Base-by-base conservation (phyloP, 108 stramenopile species). In the Skeletonema marinoi region DNA sequence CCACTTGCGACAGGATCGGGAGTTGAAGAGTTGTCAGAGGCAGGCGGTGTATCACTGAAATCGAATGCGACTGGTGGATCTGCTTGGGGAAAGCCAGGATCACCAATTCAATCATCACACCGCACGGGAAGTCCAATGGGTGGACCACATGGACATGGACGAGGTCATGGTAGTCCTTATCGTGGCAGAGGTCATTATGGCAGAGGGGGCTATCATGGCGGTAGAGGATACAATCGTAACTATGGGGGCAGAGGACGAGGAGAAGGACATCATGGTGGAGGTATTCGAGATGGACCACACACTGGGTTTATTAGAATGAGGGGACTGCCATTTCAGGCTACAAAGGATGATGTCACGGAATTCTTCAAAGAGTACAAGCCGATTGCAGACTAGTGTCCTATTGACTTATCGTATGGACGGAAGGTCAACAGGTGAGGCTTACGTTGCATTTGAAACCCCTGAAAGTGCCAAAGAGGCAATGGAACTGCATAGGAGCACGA, bases 381-480 rank as follows among this genome's bases (percentile, higher is more conserved):
- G 8, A 70, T 93, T 32, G 86, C 86, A 62, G 94, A 97, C 32
- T n/a, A 92, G 90, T 51, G 83, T 97, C 77, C 77, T 95, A 14
- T 75, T 97, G 63, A 95, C 95, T 12, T 94, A 92, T 70, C 90
- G 97, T 66, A 90, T 91, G 54, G 97, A 98, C 66, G 97, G 97
- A 35, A 87, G 96, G 21, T 88, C 96, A 17, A 98, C 97, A 70
- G 97, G 97, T 38, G 97, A 98, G 68, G 96, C 92, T 30, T 98
- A 96, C 70, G 88, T 97, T 48, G 91, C 87, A 30, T 96, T 98
- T 78, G 78, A 82, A 46, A 82, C 88, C 59, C 83, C 89, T 12
- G 90, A 90, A n/a, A 93, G 93, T 36, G 88, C 96, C 3, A 88
- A 92, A 81, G 83, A 68, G 25, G 95, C 92, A 16, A 96, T 94